These are phyloP conservation scores for Neofusicoccum cordaticola DNA, from an alignment of 2,329 filamentous ascomycete genomes.

Conservation along the genomic window DNA sequence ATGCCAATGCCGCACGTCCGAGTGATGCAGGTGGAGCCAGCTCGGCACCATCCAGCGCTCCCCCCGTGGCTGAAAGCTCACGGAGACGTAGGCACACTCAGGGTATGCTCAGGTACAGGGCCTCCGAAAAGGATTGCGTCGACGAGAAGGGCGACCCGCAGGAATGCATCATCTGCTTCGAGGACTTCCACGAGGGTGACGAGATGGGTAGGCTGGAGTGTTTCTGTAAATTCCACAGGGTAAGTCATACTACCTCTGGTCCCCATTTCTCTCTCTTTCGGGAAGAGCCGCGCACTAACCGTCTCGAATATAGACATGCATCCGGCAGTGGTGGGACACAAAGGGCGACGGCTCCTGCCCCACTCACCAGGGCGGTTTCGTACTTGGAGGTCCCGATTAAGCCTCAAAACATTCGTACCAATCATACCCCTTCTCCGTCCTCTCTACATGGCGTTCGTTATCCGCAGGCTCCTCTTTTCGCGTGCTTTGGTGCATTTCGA, in stretches of 20 bases:
- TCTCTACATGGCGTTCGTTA: neutral
- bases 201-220: constrained; percentile 60
- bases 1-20: neutral
- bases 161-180: constrained; percentile 64
- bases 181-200: constrained; percentile 61
- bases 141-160: constrained; percentile 51
- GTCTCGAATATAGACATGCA: constrained; percentile 43
- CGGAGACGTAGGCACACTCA: constrained; percentile 7
- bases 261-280: constrained; percentile 5
- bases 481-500: too few species aligned
- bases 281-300: neutral
- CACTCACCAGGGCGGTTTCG: constrained; percentile 50
- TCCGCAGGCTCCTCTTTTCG: neutral
- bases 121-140: constrained; percentile 63
- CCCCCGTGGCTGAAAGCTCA: constrained; percentile 5
- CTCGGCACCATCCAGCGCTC: neutral
- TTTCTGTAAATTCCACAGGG: constrained; percentile 62
- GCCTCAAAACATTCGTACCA: neutral
- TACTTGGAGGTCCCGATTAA: neutral
- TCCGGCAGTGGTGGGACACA: constrained; percentile 58
- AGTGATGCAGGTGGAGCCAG: neutral
- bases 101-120: constrained; percentile 52
- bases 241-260: constrained; percentile 21
- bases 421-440: neutral
- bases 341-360: constrained; percentile 58